These are phyloP conservation scores for Ceratocystis colombiana DNA, from an alignment of 2,329 filamentous ascomycete genomes.

Conservation along the genomic window DNA sequence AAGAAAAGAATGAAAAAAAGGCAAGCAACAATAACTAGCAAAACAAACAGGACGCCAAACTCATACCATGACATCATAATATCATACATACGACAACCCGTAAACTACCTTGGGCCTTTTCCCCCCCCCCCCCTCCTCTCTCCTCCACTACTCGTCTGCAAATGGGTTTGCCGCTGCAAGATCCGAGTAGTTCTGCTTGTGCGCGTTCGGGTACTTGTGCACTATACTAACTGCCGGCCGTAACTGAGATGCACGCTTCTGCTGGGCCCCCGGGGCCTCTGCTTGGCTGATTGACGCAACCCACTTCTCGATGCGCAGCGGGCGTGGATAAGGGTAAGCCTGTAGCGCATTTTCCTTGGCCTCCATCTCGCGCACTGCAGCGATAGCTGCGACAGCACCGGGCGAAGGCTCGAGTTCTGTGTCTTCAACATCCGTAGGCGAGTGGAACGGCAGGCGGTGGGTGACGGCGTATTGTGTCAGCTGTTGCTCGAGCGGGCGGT, in stretches of 20 bases:
- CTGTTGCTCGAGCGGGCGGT: constrained; percentile 15
- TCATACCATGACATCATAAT: constrained; percentile 7
- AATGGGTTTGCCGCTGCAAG: constrained; percentile 26
- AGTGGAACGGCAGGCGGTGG: constrained; percentile 19
- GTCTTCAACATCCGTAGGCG: background rate
- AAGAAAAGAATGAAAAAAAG: too few species aligned
- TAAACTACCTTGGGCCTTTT: background rate
- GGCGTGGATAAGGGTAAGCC: constrained; percentile 9
- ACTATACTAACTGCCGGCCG: constrained; percentile 23
- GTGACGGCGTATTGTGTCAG: constrained; percentile 4
- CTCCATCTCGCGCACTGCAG: background rate
- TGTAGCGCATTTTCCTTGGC: background rate
- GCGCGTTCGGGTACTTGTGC: constrained; percentile 25
- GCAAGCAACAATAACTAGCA: background rate
- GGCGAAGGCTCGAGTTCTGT: background rate
- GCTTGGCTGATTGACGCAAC: constrained; percentile 19
- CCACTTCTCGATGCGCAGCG: constrained; percentile 22
- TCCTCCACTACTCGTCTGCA: background rate
- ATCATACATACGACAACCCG: constrained; percentile 6
- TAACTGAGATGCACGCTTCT: background rate
- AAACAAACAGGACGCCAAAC: background rate
- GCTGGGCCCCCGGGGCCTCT: constrained; percentile 1
- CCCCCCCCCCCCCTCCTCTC: background rate
- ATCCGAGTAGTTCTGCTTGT: constrained; percentile 26
- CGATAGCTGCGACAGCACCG: background rate